A percentile compares a stretch with the other conserved stretches of the same genome.
phyloP scores from a whole-genome alignment of 306 rosid genomes.

The Lagenaria siceraria region DNA sequence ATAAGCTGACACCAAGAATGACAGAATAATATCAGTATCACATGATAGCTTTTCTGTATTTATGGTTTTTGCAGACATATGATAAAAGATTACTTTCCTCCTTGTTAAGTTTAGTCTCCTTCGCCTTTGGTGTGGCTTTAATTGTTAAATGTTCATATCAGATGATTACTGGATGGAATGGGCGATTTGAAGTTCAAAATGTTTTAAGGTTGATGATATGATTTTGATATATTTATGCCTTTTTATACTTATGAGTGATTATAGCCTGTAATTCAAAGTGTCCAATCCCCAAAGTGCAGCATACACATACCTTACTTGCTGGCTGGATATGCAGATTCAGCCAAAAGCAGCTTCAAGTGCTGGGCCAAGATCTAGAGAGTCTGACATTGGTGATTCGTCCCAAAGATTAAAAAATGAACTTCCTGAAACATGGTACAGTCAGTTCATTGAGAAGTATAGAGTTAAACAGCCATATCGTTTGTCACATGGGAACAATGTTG shows the following conservation, averaged over 20 bases:
- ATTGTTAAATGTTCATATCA: not conserved
- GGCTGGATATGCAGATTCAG: constrained; percentile 42
- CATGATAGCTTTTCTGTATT: not conserved
- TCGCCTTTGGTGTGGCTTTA: not conserved
- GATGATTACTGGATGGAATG: not conserved
- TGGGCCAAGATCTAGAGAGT: constrained; percentile 53
- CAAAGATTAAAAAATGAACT: constrained; percentile 46
- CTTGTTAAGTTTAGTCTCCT: not conserved
- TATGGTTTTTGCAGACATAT: not conserved
- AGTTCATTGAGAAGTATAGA: constrained; percentile 48
- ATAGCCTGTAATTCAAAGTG: not conserved
- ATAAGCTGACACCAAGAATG: not conserved
- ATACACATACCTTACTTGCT: not conserved
- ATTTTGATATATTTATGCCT: not conserved
- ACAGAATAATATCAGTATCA: not conserved
- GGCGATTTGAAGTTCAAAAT: not conserved
- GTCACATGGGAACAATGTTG: constrained; percentile 40
- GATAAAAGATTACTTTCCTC: not conserved
- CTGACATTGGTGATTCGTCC: constrained; percentile 37
- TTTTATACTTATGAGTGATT: not conserved
- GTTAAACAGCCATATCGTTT: constrained; percentile 36
- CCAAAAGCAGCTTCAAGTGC: constrained; percentile 29
- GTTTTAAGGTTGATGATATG: not conserved
- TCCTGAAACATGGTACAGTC: constrained; percentile 81
- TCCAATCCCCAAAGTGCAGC: not conserved